Evolutionary conservation across 306 rosid genomes (phyloP), one percentile per base, ranked within the genome.

Genomic region (Casuarina equisetifolia): DNA sequence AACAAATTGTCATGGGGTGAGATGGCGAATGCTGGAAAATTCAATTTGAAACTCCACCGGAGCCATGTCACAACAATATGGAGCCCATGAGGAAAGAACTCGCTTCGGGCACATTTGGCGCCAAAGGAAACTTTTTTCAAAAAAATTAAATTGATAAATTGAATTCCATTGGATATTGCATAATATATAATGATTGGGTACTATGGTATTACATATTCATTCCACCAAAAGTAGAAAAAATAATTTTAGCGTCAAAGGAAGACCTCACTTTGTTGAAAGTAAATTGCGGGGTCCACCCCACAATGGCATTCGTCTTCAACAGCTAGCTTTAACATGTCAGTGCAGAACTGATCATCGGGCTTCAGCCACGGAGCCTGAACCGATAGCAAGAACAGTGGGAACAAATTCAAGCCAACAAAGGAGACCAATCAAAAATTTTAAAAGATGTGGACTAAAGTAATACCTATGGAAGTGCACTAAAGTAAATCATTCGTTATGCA

Each of bases 311-410:
- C 97, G 19, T 94, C 98, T 50, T 77, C 71, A 42, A 92, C 85
- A 70, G 97, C 99, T 86, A 85, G 54, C 61, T 88, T 92, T 69
- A 92, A 70, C 99, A 95, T 92, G 83, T 95, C 97, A 3, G 97
- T 92, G 86, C 96, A 92, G 74, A 95, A 92, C 53, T 88, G 99
- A 79, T 95, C 97, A 36, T 91, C 97, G 5, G 99, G 89, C 75
- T 87, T 81, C 71, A 91, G 84, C 97, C 99, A 91, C 69, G 91
- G 74, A 20, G 99, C 99, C 99, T 95, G 78, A 78, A 76, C 82
- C 73, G 48, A 16, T 67, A 58, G 57, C 53, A 83, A 74, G 48
- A 80, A 82, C 67, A 67, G 69, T 66, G 62, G 46, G n/a, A 69
- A 69, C 81, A 45, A 54, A 83, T 77, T 72, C 63, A 74, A 70